phyloP scores from a whole-genome alignment of 768 basidiomycete genomes.

The Psilocybe azurescens region DNA sequence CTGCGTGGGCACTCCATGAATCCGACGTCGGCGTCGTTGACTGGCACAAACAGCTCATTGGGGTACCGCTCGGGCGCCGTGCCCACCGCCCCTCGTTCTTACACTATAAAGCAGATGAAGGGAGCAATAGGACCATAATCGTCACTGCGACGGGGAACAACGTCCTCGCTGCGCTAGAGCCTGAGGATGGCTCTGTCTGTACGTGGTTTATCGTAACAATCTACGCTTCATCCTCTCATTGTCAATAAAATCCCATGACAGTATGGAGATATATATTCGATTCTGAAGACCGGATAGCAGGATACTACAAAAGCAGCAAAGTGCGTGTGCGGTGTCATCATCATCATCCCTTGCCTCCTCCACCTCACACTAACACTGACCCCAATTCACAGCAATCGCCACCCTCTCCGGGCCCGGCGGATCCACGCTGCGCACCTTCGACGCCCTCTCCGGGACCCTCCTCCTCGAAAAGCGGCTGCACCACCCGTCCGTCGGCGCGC shows the following conservation, averaged over 20 bases:
- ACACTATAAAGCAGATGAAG: slow-evolving; percentile 23
- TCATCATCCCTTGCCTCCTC: too few relatives aligned
- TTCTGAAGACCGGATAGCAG: slow-evolving; percentile 67
- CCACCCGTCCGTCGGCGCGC: slow-evolving; percentile 41
- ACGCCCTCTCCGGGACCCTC: slow-evolving; percentile 65
- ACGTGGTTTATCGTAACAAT: slow-evolving; percentile 25
- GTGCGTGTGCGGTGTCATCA: slow-evolving; percentile 45
- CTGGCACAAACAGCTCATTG: slow-evolving; percentile 84
- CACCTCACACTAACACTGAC: too few relatives aligned
- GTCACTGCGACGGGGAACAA: slow-evolving; percentile 74
- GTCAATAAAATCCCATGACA: slow-evolving; percentile 41
- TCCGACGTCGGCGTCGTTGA: slow-evolving; percentile 83
- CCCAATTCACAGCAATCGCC: slow-evolving; percentile 55
- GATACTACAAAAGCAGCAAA: slow-evolving; percentile 61
- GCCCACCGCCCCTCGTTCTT: slow-evolving; percentile 68
- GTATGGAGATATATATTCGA: slow-evolving; percentile 86
- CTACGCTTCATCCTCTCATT: too few relatives aligned
- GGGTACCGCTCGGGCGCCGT: slow-evolving; percentile 63
- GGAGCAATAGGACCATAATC: slow-evolving; percentile 49
- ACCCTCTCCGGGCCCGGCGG: slow-evolving; percentile 80
- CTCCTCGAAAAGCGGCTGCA: slow-evolving; percentile 71
- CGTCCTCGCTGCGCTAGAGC: slow-evolving; percentile 76
- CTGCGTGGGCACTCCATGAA: slow-evolving; percentile 60
- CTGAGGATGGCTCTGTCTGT: slow-evolving; percentile 76
- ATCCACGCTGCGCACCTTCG: slow-evolving; percentile 72